phyloP scores from a whole-genome alignment of 2,329 filamentous ascomycete genomes.

The Nemania abortiva region DNA sequence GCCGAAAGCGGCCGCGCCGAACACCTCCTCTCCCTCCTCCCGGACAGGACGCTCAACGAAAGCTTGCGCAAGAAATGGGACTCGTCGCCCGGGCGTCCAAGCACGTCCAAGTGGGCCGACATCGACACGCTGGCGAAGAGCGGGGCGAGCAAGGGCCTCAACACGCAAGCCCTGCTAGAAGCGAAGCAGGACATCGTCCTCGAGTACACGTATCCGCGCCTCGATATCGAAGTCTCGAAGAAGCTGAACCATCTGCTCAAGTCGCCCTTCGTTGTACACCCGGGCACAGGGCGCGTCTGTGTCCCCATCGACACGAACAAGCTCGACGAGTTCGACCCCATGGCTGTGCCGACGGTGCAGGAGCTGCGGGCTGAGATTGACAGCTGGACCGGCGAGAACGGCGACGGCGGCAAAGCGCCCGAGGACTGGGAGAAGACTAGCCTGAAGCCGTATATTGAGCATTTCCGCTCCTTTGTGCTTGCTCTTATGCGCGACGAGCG shows the following conservation, averaged over 20 bases:
- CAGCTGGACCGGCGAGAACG: slow-evolving; percentile 64
- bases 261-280: slow-evolving; percentile 95
- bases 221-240: slow-evolving; percentile 97
- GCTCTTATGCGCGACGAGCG: slow-evolving; percentile 81
- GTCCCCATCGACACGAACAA: slow-evolving; percentile 86
- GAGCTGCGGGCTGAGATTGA: slow-evolving; percentile 88
- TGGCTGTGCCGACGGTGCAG: slow-evolving; percentile 89
- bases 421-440: slow-evolving; percentile 98
- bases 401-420: slow-evolving; percentile 53
- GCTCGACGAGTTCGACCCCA: slow-evolving; percentile 87
- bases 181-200: slow-evolving; percentile 96
- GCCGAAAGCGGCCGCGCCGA: slow-evolving; percentile 75
- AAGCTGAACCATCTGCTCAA: slow-evolving; percentile 98
- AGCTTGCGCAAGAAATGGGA: slow-evolving; percentile 92
- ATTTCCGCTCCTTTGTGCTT: slow-evolving; percentile 85
- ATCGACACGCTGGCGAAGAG: slow-evolving; percentile 88
- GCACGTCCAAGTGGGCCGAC: slow-evolving; percentile 89
- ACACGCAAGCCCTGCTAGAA: slow-evolving; percentile 79
- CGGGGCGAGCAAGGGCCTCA: slow-evolving; percentile 77
- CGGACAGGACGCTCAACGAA: slow-evolving; percentile 81
- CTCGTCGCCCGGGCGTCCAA: slow-evolving; percentile 80
- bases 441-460: slow-evolving; percentile 90
- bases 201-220: slow-evolving; percentile 96
- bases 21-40: slow-evolving; percentile 84
- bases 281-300: slow-evolving; percentile 92